Base-by-base conservation (phyloP, 2,329 filamentous ascomycete species). In the Pseudogymnoascus sp. region DNA sequence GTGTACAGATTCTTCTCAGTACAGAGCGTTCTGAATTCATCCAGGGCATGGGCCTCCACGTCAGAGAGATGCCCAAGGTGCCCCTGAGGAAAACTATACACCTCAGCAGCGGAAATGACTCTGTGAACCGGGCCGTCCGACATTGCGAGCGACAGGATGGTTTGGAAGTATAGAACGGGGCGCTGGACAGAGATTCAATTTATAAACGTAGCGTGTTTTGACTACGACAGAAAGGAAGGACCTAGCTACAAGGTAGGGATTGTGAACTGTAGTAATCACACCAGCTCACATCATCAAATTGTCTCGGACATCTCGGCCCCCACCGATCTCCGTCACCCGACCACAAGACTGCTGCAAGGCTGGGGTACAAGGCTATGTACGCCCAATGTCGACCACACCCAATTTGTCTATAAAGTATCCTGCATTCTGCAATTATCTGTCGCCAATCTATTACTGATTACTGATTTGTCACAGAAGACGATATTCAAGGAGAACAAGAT, bases 1-100 rank as follows among this genome's bases (percentile, higher is more conserved):
- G 76, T 81, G 74, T 85, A 90, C 67, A 85, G 80, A 7, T 84
- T 86, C 66, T 86, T 82, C 70, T 89, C 80, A 66, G 82, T 77
- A 35, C 89, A 81, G 37, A 88, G 72, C 9, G 73, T 72, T 78
- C 92, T 95, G 80, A 97, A 96, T 42, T 83, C 80, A 25, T 76
- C 74, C 59, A 97, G 79, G 15, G 87, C 84, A 31, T 80, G 76
- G 67, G 86, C 81, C 76, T 97, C 89, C 59, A 83, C 79, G 18
- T 81, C 77, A 27, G 79, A 89, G 64, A 97, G 80, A 74, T 93
- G 87, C 58, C 90, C 87, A 52, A 93, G 78, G 73, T 96, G 92
- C n/a, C 90, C 92, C 58, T 82, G 77, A 1, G 89, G 89, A 74
- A 88, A 92, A 65, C 79, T 80, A 67, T 78, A 71, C 45, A 78